Base-by-base conservation (phyloP, 495 filamentous ascomycete species). In the Friedmanniomyces endolithicus region DNA sequence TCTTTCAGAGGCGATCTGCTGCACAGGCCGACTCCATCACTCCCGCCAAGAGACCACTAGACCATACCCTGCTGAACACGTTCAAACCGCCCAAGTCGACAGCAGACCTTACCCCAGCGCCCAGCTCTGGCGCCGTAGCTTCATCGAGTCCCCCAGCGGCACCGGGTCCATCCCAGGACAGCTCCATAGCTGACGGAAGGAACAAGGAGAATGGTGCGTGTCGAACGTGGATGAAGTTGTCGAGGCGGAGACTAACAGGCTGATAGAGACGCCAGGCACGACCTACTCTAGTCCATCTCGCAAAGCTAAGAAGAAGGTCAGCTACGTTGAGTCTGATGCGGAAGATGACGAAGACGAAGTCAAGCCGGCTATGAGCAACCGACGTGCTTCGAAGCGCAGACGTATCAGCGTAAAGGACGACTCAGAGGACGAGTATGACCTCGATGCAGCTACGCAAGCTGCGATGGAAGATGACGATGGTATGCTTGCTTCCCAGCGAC, bases 401-500 rank as follows among this genome's bases (percentile, higher is more conserved):
- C 65, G 58, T 31, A 63, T 70, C 12, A 67, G 58, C 48, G 37
- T 67, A 31, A 55, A 62, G 27, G 71, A 72, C 19, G 83, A 86
- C 23, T 78, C 81, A 39, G 84, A 86, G 34, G 84, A 89, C 27
- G 82, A 85, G n/a, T 88, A 88, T 63, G 70, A 75, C 6, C 75
- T 75, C 20, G 78, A 76, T 47, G 78, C 62, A 14, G 75, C 69
- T 2, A 75, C 74, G 1, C 72, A 67, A 35, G 76, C 64, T 19
- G 75, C 76, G 7, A 73, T 74, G 24, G 79, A 84, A 22, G 78
- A 84, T 48, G 80, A 86, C 65, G 76, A 82, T 63, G 77, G 75
- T 71, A 71, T 51, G 68, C 53, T 29, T 44, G 14, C 35, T 40
- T 11, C 14, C 53, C 7, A 16, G 27, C 31, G 23, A 25, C 22